Evolutionary conservation across 2,329 filamentous ascomycete genomes (phyloP).

Genomic region (Sclerotinia minor): DNA sequence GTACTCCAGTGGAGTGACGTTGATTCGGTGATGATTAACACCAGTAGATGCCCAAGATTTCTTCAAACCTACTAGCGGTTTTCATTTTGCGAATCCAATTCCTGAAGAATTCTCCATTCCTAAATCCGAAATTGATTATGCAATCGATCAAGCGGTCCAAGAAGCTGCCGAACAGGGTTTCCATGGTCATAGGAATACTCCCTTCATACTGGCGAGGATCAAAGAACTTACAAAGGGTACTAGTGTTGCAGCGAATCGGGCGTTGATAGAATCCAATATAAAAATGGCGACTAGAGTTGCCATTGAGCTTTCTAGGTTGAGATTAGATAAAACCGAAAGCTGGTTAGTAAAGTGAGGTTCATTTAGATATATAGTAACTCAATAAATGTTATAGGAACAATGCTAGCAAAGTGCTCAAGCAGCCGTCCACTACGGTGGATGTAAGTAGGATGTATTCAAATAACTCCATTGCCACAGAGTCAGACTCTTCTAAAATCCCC

Average conservation of each 20-base stretch:
- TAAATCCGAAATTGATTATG: conserved; percentile 57
- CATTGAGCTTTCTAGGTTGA: conserved; percentile 47
- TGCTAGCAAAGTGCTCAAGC: neutral
- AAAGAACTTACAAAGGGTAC: conserved; percentile 65
- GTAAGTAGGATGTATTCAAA: neutral
- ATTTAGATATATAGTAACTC: neutral
- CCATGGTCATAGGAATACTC: conserved; percentile 66
- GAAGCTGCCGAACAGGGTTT: conserved; percentile 55
- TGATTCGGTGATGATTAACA: neutral
- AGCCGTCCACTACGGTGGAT: neutral
- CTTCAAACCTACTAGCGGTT: conserved; percentile 65
- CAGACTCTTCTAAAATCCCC: neutral
- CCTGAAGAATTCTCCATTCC: conserved; percentile 60
- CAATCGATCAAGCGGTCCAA: conserved; percentile 56
- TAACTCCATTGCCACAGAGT: neutral
- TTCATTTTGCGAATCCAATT: conserved; percentile 84
- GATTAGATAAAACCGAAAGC: neutral
- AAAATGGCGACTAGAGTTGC: conserved; percentile 64
- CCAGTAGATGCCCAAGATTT: conserved; percentile 66
- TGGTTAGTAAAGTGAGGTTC: conserved; percentile 5
- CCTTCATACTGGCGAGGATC: conserved; percentile 67
- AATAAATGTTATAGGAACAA: conserved; percentile 9
- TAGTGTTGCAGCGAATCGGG: conserved; percentile 63
- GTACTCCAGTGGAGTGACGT: neutral
- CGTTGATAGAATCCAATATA: conserved; percentile 67